Evolutionary conservation across 495 filamentous ascomycete species (phyloP).

Genomic region (Xylaria nigripes): DNA sequence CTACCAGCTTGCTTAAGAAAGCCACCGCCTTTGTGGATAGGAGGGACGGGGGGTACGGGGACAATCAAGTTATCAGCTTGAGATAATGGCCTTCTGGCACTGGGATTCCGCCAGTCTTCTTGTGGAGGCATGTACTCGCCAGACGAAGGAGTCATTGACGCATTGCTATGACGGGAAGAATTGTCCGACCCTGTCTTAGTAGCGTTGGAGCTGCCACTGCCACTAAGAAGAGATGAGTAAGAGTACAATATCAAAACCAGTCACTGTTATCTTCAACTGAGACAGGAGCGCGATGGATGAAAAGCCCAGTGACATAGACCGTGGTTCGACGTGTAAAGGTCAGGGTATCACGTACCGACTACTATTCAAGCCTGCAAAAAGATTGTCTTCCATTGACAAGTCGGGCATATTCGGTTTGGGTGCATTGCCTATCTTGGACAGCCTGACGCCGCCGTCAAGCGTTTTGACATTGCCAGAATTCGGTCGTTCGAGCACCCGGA

Average conservation of each 20-base stretch:
- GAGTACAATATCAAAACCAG: slow-evolving; percentile 22
- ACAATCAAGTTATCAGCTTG: slow-evolving; percentile 47
- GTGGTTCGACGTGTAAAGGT: neutral
- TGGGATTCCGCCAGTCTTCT: slow-evolving; percentile 44
- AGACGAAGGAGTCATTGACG: slow-evolving; percentile 65
- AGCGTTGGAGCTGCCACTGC: slow-evolving; percentile 57
- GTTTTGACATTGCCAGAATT: slow-evolving; percentile 29
- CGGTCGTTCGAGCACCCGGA: slow-evolving; percentile 41
- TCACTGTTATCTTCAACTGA: neutral
- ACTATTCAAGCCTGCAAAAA: slow-evolving; percentile 45
- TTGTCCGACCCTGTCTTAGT: slow-evolving; percentile 58
- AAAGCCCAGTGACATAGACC: neutral
- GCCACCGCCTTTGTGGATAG: slow-evolving; percentile 42
- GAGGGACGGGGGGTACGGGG: slow-evolving; percentile 40
- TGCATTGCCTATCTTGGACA: slow-evolving; percentile 23
- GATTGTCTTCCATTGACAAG: slow-evolving; percentile 45
- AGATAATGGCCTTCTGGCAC: slow-evolving; percentile 37
- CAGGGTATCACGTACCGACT: slow-evolving; percentile 40
- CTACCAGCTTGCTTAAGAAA: slow-evolving; percentile 61
- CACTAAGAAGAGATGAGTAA: slow-evolving; percentile 35
- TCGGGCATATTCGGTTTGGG: slow-evolving; percentile 23
- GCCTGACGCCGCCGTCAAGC: slow-evolving; percentile 34
- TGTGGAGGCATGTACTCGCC: slow-evolving; percentile 48
- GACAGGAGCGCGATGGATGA: neutral
- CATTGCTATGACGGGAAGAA: slow-evolving; percentile 63